Evolutionary conservation across 1,139 yeast species (phyloP), one percentile per base, ranked within the genome.

Genomic region (Protomyces inundatus): DNA sequence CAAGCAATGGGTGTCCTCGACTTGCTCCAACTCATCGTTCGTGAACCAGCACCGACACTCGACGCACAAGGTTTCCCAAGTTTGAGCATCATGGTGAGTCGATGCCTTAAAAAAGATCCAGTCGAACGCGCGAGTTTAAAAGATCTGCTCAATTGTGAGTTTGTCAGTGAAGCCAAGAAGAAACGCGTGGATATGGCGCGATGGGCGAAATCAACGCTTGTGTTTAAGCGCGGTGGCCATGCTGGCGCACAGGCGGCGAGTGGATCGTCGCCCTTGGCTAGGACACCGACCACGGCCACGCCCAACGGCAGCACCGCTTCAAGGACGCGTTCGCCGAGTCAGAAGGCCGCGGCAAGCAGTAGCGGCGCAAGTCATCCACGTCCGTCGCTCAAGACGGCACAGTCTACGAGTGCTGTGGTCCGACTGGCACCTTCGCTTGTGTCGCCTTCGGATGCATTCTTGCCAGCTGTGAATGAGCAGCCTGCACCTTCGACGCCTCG

Each of bases 1-100:
- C 33, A 69, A n/a, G 93, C 95, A 0, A 88, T 87, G 71, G 96
- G 98, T 2, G 91, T 93, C 55, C 79, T 93, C 69, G 98, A 93
- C 73, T 79, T 93, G 50, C 76, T 93, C 66, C 98, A 93, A 75
- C 78, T 97, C 69, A 91, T 93, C 59, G 98, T 93, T 35, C 89
- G 91, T 71, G 98, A 95, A 73, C 85, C 86, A 3, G 93, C 98
- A 0, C 98, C 98, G 10, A 77, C 82, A 1, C 79, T 91, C 56
- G 52, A 51, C 30, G 16, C 52, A 34, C 16, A 40, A 4, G 39
- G n/a, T n/a, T 58, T 35, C 30, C 62, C 62, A 14, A 55, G 40
- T 16, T 50, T 58, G 42, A 58, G 62, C 45, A 10, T 48, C 34
- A 34, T 58, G 30, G 62, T 58, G 6, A 35, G 56, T 16, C 62